Percentiles rank a stretch among this genome's conserved stretches.
Conservation (phyloP, 2,329 filamentous ascomycete genomes). For the Ascochyta clinopodiicola region DNA sequence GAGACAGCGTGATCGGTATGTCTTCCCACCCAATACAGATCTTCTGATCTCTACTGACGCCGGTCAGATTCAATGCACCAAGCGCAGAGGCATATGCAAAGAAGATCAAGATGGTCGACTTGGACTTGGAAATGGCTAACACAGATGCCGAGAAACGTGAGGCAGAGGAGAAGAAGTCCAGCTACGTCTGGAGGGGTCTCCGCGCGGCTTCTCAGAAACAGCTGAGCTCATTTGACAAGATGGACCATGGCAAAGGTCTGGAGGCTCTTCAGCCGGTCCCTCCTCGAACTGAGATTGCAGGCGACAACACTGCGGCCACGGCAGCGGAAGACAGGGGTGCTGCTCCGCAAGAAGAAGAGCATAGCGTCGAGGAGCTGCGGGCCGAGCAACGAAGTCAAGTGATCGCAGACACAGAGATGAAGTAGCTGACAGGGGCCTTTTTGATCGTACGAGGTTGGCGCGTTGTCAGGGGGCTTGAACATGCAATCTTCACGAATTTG, state of each 20-base stretch:
- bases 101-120: constrained; percentile 78
- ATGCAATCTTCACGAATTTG: constrained; percentile 13
- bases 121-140: constrained; percentile 84
- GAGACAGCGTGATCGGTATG: constrained; percentile 64
- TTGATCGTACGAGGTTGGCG: constrained; percentile 39
- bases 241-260: constrained; percentile 75
- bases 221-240: constrained; percentile 81
- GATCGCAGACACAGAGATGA: constrained; percentile 39
- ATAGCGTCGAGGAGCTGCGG: constrained; percentile 50
- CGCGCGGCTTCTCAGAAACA: constrained; percentile 77
- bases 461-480: constrained; percentile 18
- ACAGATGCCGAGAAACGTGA: constrained; percentile 65
- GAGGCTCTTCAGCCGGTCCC: constrained; percentile 55
- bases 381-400: constrained; percentile 48
- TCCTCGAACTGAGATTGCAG: constrained; percentile 42
- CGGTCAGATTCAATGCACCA: constrained; percentile 70
- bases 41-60: constrained; percentile 32
- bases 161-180: constrained; percentile 75
- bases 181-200: constrained; percentile 89
- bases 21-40: constrained; percentile 26
- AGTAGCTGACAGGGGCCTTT: constrained; percentile 35
- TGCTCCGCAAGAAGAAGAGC: constrained; percentile 46
- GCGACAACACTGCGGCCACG: constrained; percentile 42
- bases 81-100: constrained; percentile 72
- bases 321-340: constrained; percentile 45